Conservation (phyloP, 192 early-diverging fungal species). For the Coemansia sp. region DNA sequence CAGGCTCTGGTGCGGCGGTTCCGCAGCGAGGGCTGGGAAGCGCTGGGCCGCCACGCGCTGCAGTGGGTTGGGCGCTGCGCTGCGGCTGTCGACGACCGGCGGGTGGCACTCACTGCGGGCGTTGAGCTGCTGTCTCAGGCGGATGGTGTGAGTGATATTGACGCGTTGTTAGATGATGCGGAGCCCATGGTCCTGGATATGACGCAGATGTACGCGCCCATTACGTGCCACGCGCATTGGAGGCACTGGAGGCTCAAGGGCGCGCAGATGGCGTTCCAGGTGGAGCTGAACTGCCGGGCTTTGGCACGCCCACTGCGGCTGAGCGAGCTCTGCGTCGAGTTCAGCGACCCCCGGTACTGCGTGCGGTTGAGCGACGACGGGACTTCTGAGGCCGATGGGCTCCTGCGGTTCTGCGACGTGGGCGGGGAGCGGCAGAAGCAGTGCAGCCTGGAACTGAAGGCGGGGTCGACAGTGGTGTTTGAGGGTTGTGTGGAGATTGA, state of each 20-base stretch:
- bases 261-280: slow-evolving; percentile 30
- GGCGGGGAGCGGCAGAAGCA: background rate
- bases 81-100: background rate
- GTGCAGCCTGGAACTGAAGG: slow-evolving; percentile 9
- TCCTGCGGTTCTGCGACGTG: slow-evolving; percentile 1
- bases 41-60: slow-evolving; percentile 27
- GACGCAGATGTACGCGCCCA: slow-evolving; percentile 34
- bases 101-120: background rate
- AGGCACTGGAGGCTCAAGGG: slow-evolving; percentile 17
- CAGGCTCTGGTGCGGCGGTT: slow-evolving; percentile 12
- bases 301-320: slow-evolving; percentile 11
- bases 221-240: slow-evolving; percentile 48
- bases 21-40: slow-evolving; percentile 31
- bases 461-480: slow-evolving; percentile 11
- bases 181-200: slow-evolving; percentile 22
- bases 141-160: background rate
- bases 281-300: slow-evolving; percentile 18
- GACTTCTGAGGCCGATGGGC: background rate
- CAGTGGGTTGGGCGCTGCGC: slow-evolving; percentile 23
- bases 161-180: background rate
- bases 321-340: slow-evolving; percentile 21
- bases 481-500: slow-evolving; percentile 13
- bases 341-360: slow-evolving; percentile 17
- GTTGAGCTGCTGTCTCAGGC: slow-evolving; percentile 24
- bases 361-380: background rate